These are phyloP conservation scores for Xylaria sp. DNA, from an alignment of 2,329 filamentous ascomycete species.

Conservation along the genomic window DNA sequence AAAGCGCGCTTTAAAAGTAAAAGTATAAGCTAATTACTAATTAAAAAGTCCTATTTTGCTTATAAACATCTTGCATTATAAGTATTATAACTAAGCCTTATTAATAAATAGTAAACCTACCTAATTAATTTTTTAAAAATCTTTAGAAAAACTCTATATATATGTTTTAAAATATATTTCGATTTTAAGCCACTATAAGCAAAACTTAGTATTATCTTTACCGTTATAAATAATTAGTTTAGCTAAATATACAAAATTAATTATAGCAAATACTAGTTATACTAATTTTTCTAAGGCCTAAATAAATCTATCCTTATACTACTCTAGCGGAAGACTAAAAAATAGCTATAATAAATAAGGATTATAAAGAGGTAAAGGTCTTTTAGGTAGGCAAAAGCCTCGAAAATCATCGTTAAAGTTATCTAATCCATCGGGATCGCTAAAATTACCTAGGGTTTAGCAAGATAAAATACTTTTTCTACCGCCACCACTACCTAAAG, in stretches of 20 bases:
- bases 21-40: not conserved
- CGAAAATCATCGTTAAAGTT: not conserved
- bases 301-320: not conserved
- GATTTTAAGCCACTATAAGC: no score
- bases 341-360: not conserved
- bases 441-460: no score
- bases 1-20: not conserved
- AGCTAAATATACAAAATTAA: not conserved
- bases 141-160: not conserved
- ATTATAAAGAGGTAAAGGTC: not conserved
- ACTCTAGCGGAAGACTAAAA: no score
- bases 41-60: not conserved
- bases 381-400: no score
- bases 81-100: not conserved
- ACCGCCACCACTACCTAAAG: no score
- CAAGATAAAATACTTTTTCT: no score
- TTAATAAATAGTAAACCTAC: not conserved
- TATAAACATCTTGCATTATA: not conserved
- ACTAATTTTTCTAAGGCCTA: not conserved
- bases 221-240: no score
- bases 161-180: not conserved
- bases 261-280: not conserved
- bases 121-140: not conserved
- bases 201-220: no score
- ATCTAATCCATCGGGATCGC: not conserved